phyloP scores from a whole-genome alignment of 345 rosid species.

The Gossypium stocksii region DNA sequence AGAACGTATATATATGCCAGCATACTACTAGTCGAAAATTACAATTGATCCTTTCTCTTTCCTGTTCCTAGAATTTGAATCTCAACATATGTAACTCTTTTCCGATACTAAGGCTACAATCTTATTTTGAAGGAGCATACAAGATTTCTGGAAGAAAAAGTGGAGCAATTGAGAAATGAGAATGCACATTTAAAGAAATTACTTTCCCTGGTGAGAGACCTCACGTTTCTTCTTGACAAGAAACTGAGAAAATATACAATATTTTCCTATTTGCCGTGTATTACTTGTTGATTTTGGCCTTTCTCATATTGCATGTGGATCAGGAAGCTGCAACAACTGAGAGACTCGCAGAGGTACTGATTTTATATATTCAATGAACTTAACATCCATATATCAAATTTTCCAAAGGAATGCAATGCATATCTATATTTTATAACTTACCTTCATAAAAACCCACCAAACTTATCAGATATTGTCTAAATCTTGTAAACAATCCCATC shows the following conservation, averaged over 20 bases:
- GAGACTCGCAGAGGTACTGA: not conserved
- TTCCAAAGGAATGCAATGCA: no score
- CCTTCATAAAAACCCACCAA: not conserved
- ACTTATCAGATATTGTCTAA: not conserved
- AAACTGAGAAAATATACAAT: not conserved
- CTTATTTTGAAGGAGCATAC: not conserved
- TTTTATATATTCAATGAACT: not conserved
- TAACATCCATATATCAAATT: not conserved
- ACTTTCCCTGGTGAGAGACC: conserved; percentile 12
- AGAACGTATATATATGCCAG: not conserved
- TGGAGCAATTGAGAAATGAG: not conserved
- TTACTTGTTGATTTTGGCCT: not conserved
- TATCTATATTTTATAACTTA: no score
- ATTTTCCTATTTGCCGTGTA: not conserved
- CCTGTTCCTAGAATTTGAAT: not conserved
- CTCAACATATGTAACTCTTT: not conserved
- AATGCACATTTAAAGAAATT: not conserved
- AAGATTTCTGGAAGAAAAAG: not conserved
- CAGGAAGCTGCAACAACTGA: not conserved
- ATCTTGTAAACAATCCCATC: not conserved
- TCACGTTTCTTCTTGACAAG: not conserved
- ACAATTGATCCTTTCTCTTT: no score
- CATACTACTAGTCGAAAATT: no score
- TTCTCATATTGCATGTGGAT: not conserved
- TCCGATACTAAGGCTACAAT: not conserved